Base-by-base conservation (phyloP, 2,329 filamentous ascomycete genomes). In the Pseudogymnoascus sp. region DNA sequence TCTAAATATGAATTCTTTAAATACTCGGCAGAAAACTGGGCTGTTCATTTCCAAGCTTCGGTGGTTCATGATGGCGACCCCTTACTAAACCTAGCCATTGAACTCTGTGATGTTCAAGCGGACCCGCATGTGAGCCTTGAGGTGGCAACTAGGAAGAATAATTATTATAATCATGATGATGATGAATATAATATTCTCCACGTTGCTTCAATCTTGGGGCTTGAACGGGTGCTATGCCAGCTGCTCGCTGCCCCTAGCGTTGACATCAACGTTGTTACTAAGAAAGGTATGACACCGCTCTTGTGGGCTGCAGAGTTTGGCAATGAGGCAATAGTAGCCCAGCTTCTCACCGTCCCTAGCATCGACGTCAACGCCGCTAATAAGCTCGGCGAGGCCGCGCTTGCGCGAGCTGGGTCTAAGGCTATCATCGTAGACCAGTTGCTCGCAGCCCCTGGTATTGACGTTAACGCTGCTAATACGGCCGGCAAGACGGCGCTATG, bases 41-140 rank as follows among this genome's bases (percentile, higher is more conserved):
- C 16, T 18, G 37, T 16, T 58, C 62, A 38, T 45, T 65, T 33
- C 49, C 49, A 25, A 62, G 21, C 8, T 52, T 14, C 45, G 16
- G n/a, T 16, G 23, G 25, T 52, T 28, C 23, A 2, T 9, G 14
- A 52, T 14, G 7, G 43, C 14, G 23, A 52, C 14, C 23, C 43
- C 7, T 16, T 52, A 7, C 14, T 28, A 16, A 11, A 28, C 28
- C 2, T 31, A 16, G 14, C 6, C 25, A 1, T 31, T 52, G n/a
- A 52, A 11, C n/a, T 52, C 3, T 31, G 25, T 18, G 8, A 16
- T 31, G 45, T 16, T 52, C 14, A 31, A 9, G 25, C 2, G 4
- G 14, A 16, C 2, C 45, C 1, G 8, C n/a, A 55, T 9, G 2
- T 18, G n/a, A 33, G 23, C 11, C 25, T 28, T 9, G 25, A 28